Evolutionary conservation across 2,329 filamentous ascomycete genomes (phyloP).

Genomic region (Sporothrix curviconia): DNA sequence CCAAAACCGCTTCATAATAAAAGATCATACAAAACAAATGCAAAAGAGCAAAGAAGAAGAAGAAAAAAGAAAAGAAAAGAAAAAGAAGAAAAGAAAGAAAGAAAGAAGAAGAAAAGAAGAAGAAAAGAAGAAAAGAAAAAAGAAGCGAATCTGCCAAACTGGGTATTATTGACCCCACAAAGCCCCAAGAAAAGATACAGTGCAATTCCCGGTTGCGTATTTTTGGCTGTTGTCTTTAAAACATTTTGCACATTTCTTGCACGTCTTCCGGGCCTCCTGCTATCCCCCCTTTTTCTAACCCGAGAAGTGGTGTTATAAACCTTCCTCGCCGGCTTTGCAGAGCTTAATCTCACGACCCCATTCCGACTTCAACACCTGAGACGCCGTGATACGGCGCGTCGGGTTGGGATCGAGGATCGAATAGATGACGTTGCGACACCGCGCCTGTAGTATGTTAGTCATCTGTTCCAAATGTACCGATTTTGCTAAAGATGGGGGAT

Average conservation of each 20-base stretch:
- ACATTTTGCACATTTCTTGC: neutral
- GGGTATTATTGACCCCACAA: too few species aligned
- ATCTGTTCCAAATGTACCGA: slow-evolving; percentile 9
- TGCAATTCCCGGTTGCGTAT: too few species aligned
- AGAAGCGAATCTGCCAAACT: neutral
- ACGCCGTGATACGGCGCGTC: slow-evolving; percentile 83
- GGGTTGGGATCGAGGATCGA: slow-evolving; percentile 96
- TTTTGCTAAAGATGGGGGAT: neutral
- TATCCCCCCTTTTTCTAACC: too few species aligned
- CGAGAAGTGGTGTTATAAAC: slow-evolving; percentile 30
- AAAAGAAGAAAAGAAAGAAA: neutral
- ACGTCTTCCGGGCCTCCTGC: too few species aligned
- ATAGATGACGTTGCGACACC: slow-evolving; percentile 97
- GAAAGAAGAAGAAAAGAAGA: neutral
- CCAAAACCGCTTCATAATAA: too few species aligned
- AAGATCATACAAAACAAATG: neutral
- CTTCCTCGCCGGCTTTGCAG: slow-evolving; percentile 94
- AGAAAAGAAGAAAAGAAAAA: neutral
- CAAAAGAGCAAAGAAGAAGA: neutral
- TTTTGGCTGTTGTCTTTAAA: neutral
- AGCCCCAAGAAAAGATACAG: too few species aligned
- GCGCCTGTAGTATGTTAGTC: slow-evolving; percentile 58
- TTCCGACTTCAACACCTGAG: slow-evolving; percentile 94
- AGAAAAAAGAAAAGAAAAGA: neutral
- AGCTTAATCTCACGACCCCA: slow-evolving; percentile 98